A percentile compares a stretch with the other conserved stretches of the same genome.
Evolutionary conservation across 108 stramenopile genomes (phyloP).

Genomic region (Pseudonitzschia multiseries): DNA sequence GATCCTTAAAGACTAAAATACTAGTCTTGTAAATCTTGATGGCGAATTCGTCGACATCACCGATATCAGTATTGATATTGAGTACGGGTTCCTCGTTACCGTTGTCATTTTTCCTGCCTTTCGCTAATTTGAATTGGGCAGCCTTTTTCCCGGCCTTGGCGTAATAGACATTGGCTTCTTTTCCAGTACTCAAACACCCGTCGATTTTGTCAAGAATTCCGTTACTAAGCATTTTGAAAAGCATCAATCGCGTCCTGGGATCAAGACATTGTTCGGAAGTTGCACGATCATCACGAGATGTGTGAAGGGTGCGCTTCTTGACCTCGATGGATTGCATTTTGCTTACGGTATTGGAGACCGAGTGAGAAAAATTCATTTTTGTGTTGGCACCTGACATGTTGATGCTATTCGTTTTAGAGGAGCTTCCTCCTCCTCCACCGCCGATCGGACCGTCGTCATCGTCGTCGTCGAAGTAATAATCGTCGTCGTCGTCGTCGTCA

Average conservation of each 20-base stretch:
- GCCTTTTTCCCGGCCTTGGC: constrained; percentile 70
- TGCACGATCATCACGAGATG: constrained; percentile 93
- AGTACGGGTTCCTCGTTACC: background rate
- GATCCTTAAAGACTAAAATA: constrained; percentile 98
- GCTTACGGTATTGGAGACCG: constrained; percentile 82
- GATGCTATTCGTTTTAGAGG: constrained; percentile 7
- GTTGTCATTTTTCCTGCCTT: background rate
- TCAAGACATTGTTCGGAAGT: constrained; percentile 95
- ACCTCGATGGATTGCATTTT: constrained; percentile 89
- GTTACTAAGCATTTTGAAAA: constrained; percentile 93
- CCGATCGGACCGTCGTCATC: constrained; percentile 22
- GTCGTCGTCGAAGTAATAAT: constrained; percentile 32
- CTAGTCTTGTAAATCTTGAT: constrained; percentile 99
- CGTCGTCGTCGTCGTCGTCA: constrained; percentile 35
- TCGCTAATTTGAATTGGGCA: background rate
- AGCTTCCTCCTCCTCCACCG: constrained; percentile 12
- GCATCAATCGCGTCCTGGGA: constrained; percentile 93
- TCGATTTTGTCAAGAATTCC: constrained; percentile 91
- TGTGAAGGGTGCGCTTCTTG: constrained; percentile 81
- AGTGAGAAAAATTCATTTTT: constrained; percentile 87
- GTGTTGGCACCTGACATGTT: constrained; percentile 11
- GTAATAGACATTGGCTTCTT: constrained; percentile 99
- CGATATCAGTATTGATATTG: constrained; percentile 4
- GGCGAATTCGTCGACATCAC: constrained; percentile 78
- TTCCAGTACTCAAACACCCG: constrained; percentile 97